These are phyloP conservation scores for Laburnicola sp. DNA, from an alignment of 2,329 filamentous ascomycete species.

Conservation along the genomic window DNA sequence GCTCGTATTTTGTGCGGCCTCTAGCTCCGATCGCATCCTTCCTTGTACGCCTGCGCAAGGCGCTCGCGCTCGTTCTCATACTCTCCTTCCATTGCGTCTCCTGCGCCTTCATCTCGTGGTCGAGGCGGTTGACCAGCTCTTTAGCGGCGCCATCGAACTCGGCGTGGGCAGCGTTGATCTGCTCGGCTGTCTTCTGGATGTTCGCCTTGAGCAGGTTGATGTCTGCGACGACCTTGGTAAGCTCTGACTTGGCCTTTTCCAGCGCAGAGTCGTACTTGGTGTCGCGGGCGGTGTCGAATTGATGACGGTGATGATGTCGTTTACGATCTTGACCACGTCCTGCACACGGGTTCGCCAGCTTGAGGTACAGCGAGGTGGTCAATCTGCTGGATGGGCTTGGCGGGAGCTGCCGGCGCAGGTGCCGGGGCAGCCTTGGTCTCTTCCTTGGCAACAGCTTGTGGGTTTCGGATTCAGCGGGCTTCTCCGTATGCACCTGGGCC, in stretches of 20 bases:
- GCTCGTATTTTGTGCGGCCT: slow-evolving; percentile 79
- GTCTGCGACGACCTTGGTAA: slow-evolving; percentile 75
- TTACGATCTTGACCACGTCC: slow-evolving; percentile 91
- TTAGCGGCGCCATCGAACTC: slow-evolving; percentile 87
- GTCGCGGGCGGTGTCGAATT: slow-evolving; percentile 75
- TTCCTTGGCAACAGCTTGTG: slow-evolving; percentile 25
- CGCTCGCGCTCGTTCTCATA: slow-evolving; percentile 85
- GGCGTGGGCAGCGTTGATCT: slow-evolving; percentile 68
- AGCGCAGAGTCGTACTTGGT: slow-evolving; percentile 78
- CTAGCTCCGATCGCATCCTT: slow-evolving; percentile 78
- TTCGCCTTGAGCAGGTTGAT: slow-evolving; percentile 74
- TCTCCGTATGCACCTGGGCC: slow-evolving; percentile 30
- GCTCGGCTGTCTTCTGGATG: slow-evolving; percentile 70
- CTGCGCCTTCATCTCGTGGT: slow-evolving; percentile 78
- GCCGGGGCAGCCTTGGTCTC: slow-evolving; percentile 24
- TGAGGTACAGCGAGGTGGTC: slow-evolving; percentile 76
- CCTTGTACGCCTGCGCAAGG: slow-evolving; percentile 75
- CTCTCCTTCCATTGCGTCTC: slow-evolving; percentile 80
- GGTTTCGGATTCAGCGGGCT: slow-evolving; percentile 27
- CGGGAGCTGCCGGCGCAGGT: slow-evolving; percentile 21
- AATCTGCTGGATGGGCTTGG: slow-evolving; percentile 59
- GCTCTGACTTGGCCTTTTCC: slow-evolving; percentile 80
- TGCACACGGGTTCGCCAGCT: slow-evolving; percentile 84
- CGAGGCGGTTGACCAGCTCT: slow-evolving; percentile 85
- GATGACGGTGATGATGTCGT: slow-evolving; percentile 91